phyloP scores from a whole-genome alignment of 768 basidiomycete genomes.

The Arthromyces matolae region DNA sequence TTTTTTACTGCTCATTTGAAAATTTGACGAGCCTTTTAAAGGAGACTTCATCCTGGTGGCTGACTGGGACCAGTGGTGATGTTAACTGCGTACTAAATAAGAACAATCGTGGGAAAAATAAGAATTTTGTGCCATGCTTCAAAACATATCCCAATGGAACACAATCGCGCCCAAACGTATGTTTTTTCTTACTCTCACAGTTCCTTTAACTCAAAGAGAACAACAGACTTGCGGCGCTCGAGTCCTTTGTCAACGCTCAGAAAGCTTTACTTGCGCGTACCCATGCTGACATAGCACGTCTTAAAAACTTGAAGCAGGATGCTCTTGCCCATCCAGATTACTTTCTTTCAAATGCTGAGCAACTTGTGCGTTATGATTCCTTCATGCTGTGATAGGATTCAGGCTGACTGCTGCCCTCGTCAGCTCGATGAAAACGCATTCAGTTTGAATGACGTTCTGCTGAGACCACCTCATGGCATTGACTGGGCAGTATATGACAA shows the following conservation, averaged over 20 bases:
- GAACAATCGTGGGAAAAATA: constrained; percentile 14
- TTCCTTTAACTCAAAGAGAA: not conserved
- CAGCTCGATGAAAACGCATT: constrained; percentile 12
- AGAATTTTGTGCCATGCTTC: not conserved
- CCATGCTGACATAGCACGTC: constrained; percentile 56
- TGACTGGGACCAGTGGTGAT: too few species aligned
- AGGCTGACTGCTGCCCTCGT: not conserved
- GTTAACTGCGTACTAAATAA: too few species aligned
- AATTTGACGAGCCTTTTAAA: too few species aligned
- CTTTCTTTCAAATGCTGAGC: constrained; percentile 28
- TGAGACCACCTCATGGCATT: constrained; percentile 44
- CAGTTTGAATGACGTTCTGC: constrained; percentile 43
- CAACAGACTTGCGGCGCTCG: constrained; percentile 59
- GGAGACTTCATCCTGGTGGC: too few species aligned
- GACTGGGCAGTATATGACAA: constrained; percentile 61
- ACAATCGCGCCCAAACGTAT: constrained; percentile 36
- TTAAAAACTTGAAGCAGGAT: constrained; percentile 43
- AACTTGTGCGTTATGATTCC: constrained; percentile 27
- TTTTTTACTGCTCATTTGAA: too few species aligned
- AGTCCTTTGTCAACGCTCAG: constrained; percentile 61
- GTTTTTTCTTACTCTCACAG: constrained; percentile 7
- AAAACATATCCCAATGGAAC: constrained; percentile 28
- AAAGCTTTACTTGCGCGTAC: constrained; percentile 55
- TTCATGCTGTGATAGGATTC: not conserved
- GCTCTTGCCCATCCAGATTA: constrained; percentile 31